Base-by-base conservation (phyloP, 768 basidiomycete genomes). In the Tulasnella sp. region DNA sequence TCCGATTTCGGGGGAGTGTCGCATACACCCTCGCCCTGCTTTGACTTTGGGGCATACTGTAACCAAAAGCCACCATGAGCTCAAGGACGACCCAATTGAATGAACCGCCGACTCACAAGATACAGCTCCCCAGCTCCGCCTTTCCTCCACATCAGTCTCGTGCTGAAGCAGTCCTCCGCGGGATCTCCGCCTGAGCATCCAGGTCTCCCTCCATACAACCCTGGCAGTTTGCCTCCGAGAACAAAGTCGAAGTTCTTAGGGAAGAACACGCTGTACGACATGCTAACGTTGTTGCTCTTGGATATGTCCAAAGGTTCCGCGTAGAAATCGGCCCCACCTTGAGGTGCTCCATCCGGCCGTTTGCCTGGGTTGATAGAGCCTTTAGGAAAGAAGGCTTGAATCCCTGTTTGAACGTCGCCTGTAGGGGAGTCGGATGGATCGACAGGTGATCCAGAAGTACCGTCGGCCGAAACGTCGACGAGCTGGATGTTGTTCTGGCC, bases 211-310 rank as follows among this genome's bases (percentile, higher is more conserved):
- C 86, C 87, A 76, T 85, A 94, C 5, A 96, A 81, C 0, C 95
- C 96, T 0, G 95, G 94, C 7, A 97, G 84, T 85, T 98, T 97
- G 9, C 96, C 96, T 6, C 89, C 95, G 76, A 89, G 87, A 24
- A 94, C 94, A 88, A 91, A 97, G 76, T 92, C 88, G 81, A 95
- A 97, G 80, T 90, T 89, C 0, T 76, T 80, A 0, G 93, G 93
- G 83, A 97, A 95, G 84, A 91, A 95, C 14, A 94, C 90, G 83
- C 90, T 91, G 84, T 95, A 97, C 31, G 82, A 85, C 68, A 94
- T 83, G 10, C 89, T 89, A 38, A 92, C 90, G 80, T 87, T 92
- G 34, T 79, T 82, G 10, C 91, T 92, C 68, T 24, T 71, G 78
- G 14, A 80, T 78, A 27, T 83, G 71, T 75, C 79, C 62, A 89